Base-by-base conservation (phyloP, 257 asterid species). In the Verbena officinalis region DNA sequence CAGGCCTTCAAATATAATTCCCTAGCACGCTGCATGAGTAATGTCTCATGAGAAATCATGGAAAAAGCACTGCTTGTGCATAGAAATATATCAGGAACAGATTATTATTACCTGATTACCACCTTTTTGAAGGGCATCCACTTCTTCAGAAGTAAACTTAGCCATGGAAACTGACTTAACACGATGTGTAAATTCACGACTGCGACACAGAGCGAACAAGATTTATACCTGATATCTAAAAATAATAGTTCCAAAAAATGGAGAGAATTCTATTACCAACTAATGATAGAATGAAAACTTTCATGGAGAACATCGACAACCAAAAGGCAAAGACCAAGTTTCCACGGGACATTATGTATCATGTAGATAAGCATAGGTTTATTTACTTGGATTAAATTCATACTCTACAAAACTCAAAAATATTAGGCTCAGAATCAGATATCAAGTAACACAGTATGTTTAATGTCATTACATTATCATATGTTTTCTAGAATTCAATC, bases 151-250 rank as follows among this genome's bases (percentile, higher is more conserved):
- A 63, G 94, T 82, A 69, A 93, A 93, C 77, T 84, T 93, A 61
- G 98, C 84, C 98, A 93, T 93, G 51, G 98, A 93, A 36, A 93
- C 97, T 21, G 98, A 93, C 79, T 93, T 93, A 51, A 93, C 98
- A 53, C 98, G 97, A 76, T 93, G 98, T 64, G 98, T 93, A 75
- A 93, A 93, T 78, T 93, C 98, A 51, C 98, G 98, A 64, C 98
- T 89, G 94, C 78, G 76, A 75, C 54, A 78, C 9, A 72, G 30
- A 48, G 69, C 34, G 54, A 52, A 64, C 13, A 36, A 14, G 27
- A 13, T 31, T 75, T 63, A 36, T 58, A 57, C 38, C 44, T 33
- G 53, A 68, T 34, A 17, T 69, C 58, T 56, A 5, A 55, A 38
- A 74, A 58, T 34, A 17, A 38, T 5, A 12, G 21, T 20, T 52